Conservation (phyloP, 352 stramenopile species). For the Phytophthora pini region DNA sequence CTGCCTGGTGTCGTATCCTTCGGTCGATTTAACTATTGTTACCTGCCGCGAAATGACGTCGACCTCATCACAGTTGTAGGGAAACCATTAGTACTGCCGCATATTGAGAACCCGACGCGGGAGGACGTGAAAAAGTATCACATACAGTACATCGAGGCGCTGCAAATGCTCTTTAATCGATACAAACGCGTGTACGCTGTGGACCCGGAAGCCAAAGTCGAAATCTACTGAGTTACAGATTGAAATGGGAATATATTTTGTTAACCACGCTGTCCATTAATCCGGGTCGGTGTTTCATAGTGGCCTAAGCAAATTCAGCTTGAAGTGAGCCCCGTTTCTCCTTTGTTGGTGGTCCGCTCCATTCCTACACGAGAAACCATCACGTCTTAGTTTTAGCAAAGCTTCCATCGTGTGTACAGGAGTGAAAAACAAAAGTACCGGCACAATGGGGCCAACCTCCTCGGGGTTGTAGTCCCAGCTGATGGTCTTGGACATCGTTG, state of each 20-base stretch:
- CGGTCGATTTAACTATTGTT: slow-evolving; percentile 63
- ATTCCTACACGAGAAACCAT: slow-evolving; percentile 50
- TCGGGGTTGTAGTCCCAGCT: slow-evolving; percentile 26
- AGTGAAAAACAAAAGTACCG: slow-evolving; percentile 32
- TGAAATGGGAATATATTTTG: slow-evolving; percentile 23
- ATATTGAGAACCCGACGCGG: slow-evolving; percentile 84
- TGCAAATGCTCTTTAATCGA: slow-evolving; percentile 87
- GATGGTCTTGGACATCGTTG: slow-evolving; percentile 20
- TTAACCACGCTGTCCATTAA: background rate
- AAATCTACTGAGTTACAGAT: slow-evolving; percentile 50
- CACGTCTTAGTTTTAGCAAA: no score
- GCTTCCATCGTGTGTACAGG: no score
- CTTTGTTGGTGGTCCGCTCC: slow-evolving; percentile 63
- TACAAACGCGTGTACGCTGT: slow-evolving; percentile 84
- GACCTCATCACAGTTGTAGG: slow-evolving; percentile 91
- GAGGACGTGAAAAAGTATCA: slow-evolving; percentile 93
- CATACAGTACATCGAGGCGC: slow-evolving; percentile 78
- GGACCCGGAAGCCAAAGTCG: slow-evolving; percentile 59
- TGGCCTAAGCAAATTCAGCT: slow-evolving; percentile 12
- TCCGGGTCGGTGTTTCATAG: background rate
- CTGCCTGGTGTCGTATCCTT: slow-evolving; percentile 80
- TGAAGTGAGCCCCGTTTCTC: slow-evolving; percentile 12
- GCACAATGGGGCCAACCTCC: slow-evolving; percentile 27
- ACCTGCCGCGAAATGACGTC: slow-evolving; percentile 77
- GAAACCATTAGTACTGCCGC: slow-evolving; percentile 80